phyloP scores from a whole-genome alignment of 495 filamentous ascomycete genomes.

The Antarctomyces pellizariae region DNA sequence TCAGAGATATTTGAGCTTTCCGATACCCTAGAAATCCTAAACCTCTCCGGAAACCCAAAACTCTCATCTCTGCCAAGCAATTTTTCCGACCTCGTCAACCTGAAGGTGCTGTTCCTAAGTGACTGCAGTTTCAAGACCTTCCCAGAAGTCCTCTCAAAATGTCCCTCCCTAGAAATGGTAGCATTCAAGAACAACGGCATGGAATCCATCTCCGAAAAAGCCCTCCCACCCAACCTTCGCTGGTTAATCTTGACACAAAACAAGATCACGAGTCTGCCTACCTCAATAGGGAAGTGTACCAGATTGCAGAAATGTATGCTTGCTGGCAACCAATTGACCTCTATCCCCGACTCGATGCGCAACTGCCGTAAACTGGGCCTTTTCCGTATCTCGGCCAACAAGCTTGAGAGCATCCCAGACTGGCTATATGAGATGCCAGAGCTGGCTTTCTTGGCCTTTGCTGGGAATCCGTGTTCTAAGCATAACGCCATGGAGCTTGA shows the following conservation, averaged over 20 bases:
- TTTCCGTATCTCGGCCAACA: conserved; percentile 19
- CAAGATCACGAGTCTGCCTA: conserved; percentile 14
- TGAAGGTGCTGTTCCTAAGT: conserved; percentile 21
- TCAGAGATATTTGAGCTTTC: conserved; percentile 17
- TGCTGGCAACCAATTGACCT: conserved; percentile 16
- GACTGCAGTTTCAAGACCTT: conserved; percentile 21
- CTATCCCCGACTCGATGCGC: conserved; percentile 17
- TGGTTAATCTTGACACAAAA: conserved; percentile 24
- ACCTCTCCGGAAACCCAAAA: conserved; percentile 19
- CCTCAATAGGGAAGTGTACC: conserved; percentile 17
- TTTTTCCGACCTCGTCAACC: conserved; percentile 16
- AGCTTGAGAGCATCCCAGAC: conserved; percentile 13
- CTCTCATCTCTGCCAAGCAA: conserved; percentile 17
- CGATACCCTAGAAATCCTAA: conserved; percentile 18
- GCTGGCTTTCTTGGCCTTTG: conserved; percentile 22
- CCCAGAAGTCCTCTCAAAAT: conserved; percentile 17
- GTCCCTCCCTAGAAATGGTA: conserved; percentile 20
- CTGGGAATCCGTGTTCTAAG: conserved; percentile 19
- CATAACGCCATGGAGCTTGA: conserved; percentile 7
- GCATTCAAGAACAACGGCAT: conserved; percentile 23
- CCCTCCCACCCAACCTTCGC: conserved; percentile 17
- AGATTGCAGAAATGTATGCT: conserved; percentile 21
- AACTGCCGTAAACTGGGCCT: conserved; percentile 19
- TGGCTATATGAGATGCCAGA: conserved; percentile 21
- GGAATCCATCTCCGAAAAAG: conserved; percentile 17